phyloP scores from a whole-genome alignment of 2,329 filamentous ascomycete genomes.

The Scedosporium boydii region DNA sequence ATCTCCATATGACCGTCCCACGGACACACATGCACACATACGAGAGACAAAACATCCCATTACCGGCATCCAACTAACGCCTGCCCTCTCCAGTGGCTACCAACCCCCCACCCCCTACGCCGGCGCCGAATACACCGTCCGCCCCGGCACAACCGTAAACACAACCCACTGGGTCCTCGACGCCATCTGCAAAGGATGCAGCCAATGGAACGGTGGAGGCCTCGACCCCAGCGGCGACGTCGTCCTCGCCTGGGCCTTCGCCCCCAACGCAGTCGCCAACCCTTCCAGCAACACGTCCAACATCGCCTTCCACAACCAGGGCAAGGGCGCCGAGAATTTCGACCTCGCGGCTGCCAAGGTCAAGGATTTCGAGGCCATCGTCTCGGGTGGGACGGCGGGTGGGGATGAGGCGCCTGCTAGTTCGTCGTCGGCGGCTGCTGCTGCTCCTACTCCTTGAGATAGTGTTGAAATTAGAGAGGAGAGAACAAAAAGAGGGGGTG shows the following conservation, averaged over 20 bases:
- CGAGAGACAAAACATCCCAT: no score
- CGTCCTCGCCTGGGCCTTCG: constrained; percentile 30
- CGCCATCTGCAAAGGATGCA: constrained; percentile 27
- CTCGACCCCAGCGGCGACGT: constrained; percentile 23
- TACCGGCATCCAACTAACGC: not conserved
- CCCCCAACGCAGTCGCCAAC: constrained; percentile 24
- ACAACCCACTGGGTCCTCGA: constrained; percentile 25
- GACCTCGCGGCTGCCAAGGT: constrained; percentile 23
- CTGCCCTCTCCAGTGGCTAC: constrained; percentile 20
- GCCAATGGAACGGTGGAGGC: constrained; percentile 28
- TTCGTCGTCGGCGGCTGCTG: not conserved
- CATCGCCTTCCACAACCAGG: constrained; percentile 31
- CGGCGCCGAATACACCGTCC: constrained; percentile 21
- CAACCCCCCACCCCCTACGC: constrained; percentile 20
- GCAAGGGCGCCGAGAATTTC: constrained; percentile 28
- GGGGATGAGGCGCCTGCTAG: not conserved
- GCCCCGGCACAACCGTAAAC: constrained; percentile 23
- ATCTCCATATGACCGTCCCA: not conserved
- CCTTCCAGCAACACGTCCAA: constrained; percentile 22
- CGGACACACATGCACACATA: not conserved
- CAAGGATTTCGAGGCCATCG: constrained; percentile 17
- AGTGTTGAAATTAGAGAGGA: not conserved
- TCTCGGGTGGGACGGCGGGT: not conserved
- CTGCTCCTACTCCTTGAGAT: not conserved
- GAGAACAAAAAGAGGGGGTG: no score